phyloP scores from a whole-genome alignment of 139 green algal genomes.

The Nannochloris sp. region DNA sequence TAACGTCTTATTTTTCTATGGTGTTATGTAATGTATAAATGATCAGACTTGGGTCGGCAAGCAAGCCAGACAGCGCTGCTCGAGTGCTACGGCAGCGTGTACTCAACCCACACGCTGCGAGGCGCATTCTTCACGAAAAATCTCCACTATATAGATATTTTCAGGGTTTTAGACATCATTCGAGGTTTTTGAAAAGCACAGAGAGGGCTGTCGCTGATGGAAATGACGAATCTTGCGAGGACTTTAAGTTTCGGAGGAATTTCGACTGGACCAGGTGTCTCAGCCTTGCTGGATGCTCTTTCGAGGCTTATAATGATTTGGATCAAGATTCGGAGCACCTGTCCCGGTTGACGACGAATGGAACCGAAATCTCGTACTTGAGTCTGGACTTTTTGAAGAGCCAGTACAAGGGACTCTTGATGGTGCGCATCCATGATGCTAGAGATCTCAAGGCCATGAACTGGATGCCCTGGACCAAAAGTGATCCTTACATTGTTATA shows the following conservation, averaged over 20 bases:
- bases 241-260: not conserved
- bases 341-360: not conserved
- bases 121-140: too few species aligned
- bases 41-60: too few species aligned
- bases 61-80: too few species aligned
- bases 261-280: constrained; percentile 19
- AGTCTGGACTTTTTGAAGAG: constrained; percentile 9
- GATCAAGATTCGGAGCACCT: not conserved
- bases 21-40: too few species aligned
- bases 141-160: too few species aligned
- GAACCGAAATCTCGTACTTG: constrained; percentile 6
- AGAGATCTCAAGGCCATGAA: constrained; percentile 2
- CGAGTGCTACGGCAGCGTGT: too few species aligned
- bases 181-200: too few species aligned
- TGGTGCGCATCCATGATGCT: constrained; percentile 4
- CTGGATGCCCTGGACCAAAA: not conserved
- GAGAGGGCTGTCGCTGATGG: too few species aligned
- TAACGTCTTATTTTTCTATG: too few species aligned
- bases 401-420: constrained; percentile 15
- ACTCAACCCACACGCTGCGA: too few species aligned
- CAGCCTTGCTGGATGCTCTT: constrained; percentile 10
- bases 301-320: constrained; percentile 24
- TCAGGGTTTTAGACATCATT: too few species aligned
- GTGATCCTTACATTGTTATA: constrained; percentile 7
- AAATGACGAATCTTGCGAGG: too few species aligned